Evolutionary conservation across 176 grass and related monocot genomes (phyloP).

Genomic region (Carex myosuroides): DNA sequence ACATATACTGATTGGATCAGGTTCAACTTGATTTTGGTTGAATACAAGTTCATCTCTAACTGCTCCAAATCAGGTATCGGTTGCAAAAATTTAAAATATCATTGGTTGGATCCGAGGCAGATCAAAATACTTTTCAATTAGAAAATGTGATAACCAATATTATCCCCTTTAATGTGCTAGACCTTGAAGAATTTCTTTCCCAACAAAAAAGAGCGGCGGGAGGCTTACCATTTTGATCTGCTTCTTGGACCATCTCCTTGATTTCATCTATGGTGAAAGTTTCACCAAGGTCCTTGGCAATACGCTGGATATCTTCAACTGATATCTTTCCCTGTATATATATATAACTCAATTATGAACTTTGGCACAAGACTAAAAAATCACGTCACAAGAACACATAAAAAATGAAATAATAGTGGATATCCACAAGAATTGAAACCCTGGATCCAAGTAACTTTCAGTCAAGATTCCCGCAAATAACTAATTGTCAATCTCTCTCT

Average conservation of each 20-base stretch:
- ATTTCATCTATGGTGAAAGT: constrained; percentile 78
- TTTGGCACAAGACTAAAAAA: background rate
- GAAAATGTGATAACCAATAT: background rate
- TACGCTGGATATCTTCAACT: constrained; percentile 62
- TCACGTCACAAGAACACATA: background rate
- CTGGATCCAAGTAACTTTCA: background rate
- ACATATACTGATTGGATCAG: background rate
- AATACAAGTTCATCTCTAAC: background rate
- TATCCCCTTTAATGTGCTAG: background rate
- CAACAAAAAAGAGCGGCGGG: background rate
- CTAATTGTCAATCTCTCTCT: background rate
- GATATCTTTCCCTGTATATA: constrained; percentile 77
- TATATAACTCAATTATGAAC: background rate
- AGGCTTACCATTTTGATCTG: constrained; percentile 59
- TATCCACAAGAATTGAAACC: background rate
- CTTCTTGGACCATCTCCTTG: constrained; percentile 75
- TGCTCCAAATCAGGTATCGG: background rate
- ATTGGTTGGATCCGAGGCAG: background rate
- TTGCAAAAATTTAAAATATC: background rate
- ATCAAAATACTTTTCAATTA: background rate
- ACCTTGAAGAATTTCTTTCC: background rate
- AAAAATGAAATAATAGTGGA: background rate
- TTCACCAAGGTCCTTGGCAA: constrained; percentile 73
- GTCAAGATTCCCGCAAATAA: background rate
- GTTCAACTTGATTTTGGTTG: background rate